phyloP scores from a whole-genome alignment of 495 filamentous ascomycete species.

The Trypethelium eluteriae region DNA sequence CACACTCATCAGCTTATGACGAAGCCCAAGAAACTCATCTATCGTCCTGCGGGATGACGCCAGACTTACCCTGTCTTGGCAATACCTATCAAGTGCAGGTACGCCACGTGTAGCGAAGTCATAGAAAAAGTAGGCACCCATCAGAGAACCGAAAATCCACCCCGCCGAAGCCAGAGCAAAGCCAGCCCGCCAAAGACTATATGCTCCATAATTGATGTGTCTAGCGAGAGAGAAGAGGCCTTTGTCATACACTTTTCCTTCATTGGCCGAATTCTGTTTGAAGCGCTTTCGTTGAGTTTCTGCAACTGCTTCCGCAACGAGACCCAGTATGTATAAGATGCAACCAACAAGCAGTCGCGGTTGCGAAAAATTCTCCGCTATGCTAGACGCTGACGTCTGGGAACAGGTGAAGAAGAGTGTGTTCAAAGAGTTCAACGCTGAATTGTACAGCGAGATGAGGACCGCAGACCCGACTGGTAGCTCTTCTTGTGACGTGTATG shows the following conservation, averaged over 20 bases:
- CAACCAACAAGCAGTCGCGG: conserved; percentile 26
- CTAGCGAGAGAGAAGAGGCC: conserved; percentile 26
- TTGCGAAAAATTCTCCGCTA: conserved; percentile 26
- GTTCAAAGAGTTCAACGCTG: conserved; percentile 39
- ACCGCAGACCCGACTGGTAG: conserved; percentile 36
- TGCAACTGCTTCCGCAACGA: conserved; percentile 22
- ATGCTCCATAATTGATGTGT: conserved; percentile 30
- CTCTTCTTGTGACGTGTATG: conserved; percentile 38
- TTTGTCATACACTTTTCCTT: conserved; percentile 24
- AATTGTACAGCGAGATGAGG: conserved; percentile 40
- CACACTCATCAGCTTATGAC: neutral
- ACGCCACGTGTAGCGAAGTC: conserved; percentile 24
- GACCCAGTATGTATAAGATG: conserved; percentile 21
- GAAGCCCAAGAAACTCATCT: neutral
- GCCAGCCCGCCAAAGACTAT: conserved; percentile 27
- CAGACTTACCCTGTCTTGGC: conserved; percentile 16
- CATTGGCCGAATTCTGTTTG: conserved; percentile 25
- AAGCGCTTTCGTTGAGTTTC: conserved; percentile 23
- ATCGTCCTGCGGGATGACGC: neutral
- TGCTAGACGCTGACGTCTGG: conserved; percentile 20
- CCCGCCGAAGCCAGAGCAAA: conserved; percentile 28
- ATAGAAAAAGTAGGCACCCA: conserved; percentile 15
- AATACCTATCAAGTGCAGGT: conserved; percentile 26
- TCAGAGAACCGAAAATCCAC: conserved; percentile 22
- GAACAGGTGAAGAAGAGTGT: conserved; percentile 27